A percentile compares a stretch with the other conserved stretches of the same genome.
phyloP scores from a whole-genome alignment of 83 land plant species.

The Picea mariana region DNA sequence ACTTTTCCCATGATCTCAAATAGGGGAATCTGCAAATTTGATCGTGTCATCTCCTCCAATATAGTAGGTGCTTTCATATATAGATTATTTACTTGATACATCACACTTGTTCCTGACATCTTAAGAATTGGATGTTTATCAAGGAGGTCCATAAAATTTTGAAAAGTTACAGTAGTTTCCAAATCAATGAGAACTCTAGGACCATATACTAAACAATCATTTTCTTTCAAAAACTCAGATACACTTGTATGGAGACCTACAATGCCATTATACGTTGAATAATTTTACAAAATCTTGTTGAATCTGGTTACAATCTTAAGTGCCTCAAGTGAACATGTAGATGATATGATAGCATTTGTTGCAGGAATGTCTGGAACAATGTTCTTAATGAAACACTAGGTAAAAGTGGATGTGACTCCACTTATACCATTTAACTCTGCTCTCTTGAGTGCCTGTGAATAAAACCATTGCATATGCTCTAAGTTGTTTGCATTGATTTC shows the following conservation, averaged over 20 bases:
- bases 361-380: conserved; percentile 97
- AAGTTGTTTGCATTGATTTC: no score
- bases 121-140: no score
- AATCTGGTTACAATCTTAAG: conserved; percentile 90
- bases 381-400: conserved; percentile 96
- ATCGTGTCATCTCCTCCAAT: conserved; percentile 96
- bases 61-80: conserved; percentile 99
- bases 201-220: no score
- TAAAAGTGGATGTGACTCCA: no score
- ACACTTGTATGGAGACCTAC: no score
- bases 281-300: conserved; percentile 85
- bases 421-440: no score
- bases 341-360: conserved; percentile 94
- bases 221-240: no score
- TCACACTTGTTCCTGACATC: conserved; percentile 67
- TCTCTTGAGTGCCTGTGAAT: no score
- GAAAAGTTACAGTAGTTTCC: no score
- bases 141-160: no score
- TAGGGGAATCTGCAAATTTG: conserved; percentile 69
- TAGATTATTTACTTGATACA: conserved; percentile 75
- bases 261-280: conserved; percentile 53
- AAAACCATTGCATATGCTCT: no score
- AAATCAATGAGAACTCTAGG: no score
- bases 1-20: conserved; percentile 70
- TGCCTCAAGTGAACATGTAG: conserved; percentile 92